Evolutionary conservation across 1,284 basidiomycete species (phyloP), one percentile per base, ranked within the genome.

Genomic region (Apiotrichum akiyoshidainum): DNA sequence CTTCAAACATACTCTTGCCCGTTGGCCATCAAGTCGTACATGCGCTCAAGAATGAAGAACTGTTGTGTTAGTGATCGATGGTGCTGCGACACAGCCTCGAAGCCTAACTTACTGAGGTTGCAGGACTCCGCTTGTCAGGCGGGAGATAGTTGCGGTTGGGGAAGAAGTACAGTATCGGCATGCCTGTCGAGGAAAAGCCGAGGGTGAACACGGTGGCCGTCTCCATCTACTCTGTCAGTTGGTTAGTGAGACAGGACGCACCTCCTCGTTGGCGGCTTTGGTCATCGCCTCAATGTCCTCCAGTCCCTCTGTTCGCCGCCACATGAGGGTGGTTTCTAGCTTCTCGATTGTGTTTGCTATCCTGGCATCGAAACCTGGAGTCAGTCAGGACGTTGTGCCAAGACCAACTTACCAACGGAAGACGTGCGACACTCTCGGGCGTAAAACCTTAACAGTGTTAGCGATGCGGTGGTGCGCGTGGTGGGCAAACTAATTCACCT

Each of bases 41-140:
- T 68, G 42, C 75, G 61, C 52, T 77, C 75, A 22, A 75, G 51
- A 57, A 74, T 63, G 60, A 70, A 75, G 39, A 75, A 60, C 72
- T 73, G 51, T 2, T 9, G 46, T 19, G 14, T n/a, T 1, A 26
- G 33, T 8, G 26, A 31, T 31, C 26, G 26, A 31, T 31, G 4
- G 7, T 7, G 26, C 26, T 7, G 26, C 26, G 7, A 7, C 26
- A 31, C 26, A 3, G 26, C 26, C 26, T 31, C 26, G 1, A 46
- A 5, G 26, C 5, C 33, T 8, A 12, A 46, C 46, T 10, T 34
- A 17, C 16, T 33, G 46, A 11, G 17, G 14, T 17, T 31, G 12
- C 16, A 8, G 65, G 21, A 71, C 46, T 46, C 8, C 67, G 52
- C 33, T 65, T 40, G 40, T 70, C 69, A 2, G 60, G 31, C 1